These are phyloP conservation scores for Cordyceps cateniannulata DNA, from an alignment of 2,329 filamentous ascomycete species.

Conservation along the genomic window DNA sequence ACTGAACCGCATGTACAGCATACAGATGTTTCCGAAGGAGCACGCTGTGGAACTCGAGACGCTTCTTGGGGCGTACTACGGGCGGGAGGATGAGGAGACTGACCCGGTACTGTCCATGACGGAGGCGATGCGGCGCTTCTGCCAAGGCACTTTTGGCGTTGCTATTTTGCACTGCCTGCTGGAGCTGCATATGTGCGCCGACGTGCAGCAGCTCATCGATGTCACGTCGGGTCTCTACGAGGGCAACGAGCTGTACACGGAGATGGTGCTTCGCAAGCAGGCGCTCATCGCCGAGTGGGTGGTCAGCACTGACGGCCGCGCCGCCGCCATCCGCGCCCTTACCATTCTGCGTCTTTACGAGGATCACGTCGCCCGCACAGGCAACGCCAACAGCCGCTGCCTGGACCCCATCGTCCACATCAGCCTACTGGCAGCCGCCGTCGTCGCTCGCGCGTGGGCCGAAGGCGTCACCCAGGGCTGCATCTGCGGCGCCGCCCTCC, in stretches of 20 bases:
- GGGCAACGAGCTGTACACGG: slow-evolving; percentile 9
- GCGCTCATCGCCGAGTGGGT: slow-evolving; percentile 6
- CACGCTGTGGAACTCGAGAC: not conserved
- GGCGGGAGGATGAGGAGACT: slow-evolving; percentile 8
- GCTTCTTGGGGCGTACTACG: slow-evolving; percentile 2
- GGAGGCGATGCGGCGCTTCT: slow-evolving; percentile 10
- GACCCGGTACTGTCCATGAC: not conserved
- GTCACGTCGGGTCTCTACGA: not conserved
- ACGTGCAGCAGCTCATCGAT: slow-evolving; percentile 9
- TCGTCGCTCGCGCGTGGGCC: slow-evolving; percentile 7
- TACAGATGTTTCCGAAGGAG: slow-evolving; percentile 1
- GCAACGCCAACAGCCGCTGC: not conserved
- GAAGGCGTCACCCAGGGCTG: not conserved
- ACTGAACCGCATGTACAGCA: slow-evolving; percentile 16
- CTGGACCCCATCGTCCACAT: slow-evolving; percentile 4
- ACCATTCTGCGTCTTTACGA: slow-evolving; percentile 5
- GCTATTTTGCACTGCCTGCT: slow-evolving; percentile 1
- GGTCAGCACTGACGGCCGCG: not conserved
- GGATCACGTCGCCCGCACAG: not conserved
- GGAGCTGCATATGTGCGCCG: slow-evolving; percentile 7
- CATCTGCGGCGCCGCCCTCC: not conserved
- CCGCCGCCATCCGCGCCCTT: slow-evolving; percentile 1
- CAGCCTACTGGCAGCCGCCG: not conserved
- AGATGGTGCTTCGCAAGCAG: slow-evolving; percentile 3
- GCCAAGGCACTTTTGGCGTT: not conserved